Evolutionary conservation across 148 eudicot genomes (phyloP), one percentile per base, ranked within the genome.

Genomic region (Diospyros lotus): DNA sequence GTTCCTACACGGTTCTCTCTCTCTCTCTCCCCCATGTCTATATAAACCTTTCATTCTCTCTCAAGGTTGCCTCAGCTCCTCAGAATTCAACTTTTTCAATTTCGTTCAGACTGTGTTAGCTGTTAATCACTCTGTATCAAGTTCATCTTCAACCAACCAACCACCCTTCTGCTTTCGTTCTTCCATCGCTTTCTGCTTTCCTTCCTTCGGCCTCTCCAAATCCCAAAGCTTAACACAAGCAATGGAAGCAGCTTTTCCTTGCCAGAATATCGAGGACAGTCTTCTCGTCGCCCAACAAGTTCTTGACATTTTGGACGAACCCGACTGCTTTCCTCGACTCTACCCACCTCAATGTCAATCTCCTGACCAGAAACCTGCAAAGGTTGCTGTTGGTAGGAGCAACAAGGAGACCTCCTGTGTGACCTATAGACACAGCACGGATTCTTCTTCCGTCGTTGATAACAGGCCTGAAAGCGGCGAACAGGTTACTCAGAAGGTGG

Each of bases 371-470:
- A 11, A 51, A 56, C 74, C 41, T 64, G 9, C 70, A n/a, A 74
- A 42, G 53, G 41, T 53, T 74, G 46, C 2, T 68, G 3, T 13
- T 40, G 50, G 62, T 39, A 63, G 6, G 15, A 63, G 6, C 40
- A 78, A 72, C 44, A 53, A 55, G 41, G 83, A 64, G 48, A 46
- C 69, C 38, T 81, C 80, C 28, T 28, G 28, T 68, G 72, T 69
- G 71, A 52, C 70, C 51, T 56, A 69, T 55, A 81, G 75, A 74
- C 79, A 81, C 59, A 73, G 78, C 68, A 69, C 64, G 46, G 78
- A 86, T 18, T 83, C 86, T 73, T 84, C 87, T 52, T 75, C 82
- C 9, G 76, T 76, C 60, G 80, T 85, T 72, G 82, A 75, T 69
- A 76, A 77, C 53, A 80, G 76, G 62, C 58, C 64, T 44, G 83